phyloP scores from a whole-genome alignment of 2,329 filamentous ascomycete genomes.

The Colletotrichum aenigma region DNA sequence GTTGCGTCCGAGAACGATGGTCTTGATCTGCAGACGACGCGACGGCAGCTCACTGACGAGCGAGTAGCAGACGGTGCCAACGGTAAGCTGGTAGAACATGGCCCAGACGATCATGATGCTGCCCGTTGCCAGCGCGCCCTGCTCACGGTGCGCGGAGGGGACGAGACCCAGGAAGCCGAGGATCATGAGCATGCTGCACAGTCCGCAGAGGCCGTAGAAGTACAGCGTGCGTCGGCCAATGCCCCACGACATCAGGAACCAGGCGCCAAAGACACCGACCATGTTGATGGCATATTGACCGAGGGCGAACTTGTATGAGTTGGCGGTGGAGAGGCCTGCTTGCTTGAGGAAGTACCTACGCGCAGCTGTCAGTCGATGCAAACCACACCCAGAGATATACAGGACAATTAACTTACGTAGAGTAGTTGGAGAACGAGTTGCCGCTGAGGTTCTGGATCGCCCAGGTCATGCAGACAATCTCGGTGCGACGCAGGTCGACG shows the following conservation, averaged over 20 bases:
- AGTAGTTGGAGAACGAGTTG: constrained; percentile 69
- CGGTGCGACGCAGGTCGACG: constrained; percentile 77
- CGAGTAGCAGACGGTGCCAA: constrained; percentile 89
- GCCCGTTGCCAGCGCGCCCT: constrained; percentile 78
- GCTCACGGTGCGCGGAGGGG: constrained; percentile 58
- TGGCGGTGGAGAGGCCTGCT: constrained; percentile 56
- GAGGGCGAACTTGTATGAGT: constrained; percentile 64
- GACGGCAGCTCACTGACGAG: constrained; percentile 86
- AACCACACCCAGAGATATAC: neutral
- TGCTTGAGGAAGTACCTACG: constrained; percentile 62
- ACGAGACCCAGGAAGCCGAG: constrained; percentile 85
- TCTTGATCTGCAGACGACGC: constrained; percentile 86
- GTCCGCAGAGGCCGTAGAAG: constrained; percentile 73
- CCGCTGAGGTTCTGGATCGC: constrained; percentile 68
- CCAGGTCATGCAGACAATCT: constrained; percentile 68
- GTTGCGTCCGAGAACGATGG: constrained; percentile 83
- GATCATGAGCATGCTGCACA: constrained; percentile 79
- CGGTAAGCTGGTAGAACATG: constrained; percentile 82
- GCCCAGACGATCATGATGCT: constrained; percentile 86
- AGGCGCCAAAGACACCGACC: constrained; percentile 80
- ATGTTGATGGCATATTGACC: constrained; percentile 76
- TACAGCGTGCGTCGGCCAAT: constrained; percentile 79
- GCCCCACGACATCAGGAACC: constrained; percentile 77
- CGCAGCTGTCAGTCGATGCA: neutral
- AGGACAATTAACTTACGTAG: constrained; percentile 45